Percentiles rank a stretch among this genome's conserved stretches.
These are phyloP conservation scores for Dictyostelium citrinum DNA, from an alignment of 78 protist species.

Conservation along the genomic window DNA sequence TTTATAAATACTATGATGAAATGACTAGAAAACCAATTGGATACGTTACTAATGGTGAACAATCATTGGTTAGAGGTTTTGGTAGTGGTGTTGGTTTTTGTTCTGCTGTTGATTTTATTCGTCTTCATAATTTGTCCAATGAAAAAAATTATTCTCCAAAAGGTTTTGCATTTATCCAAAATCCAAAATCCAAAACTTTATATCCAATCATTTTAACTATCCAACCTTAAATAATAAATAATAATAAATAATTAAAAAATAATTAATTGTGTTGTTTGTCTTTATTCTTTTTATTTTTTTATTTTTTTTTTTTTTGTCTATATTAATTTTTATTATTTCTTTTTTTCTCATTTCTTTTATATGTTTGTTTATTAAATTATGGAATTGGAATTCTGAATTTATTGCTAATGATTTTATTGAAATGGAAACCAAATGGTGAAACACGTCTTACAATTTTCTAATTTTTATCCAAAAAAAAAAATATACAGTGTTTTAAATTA, in stretches of 20 bases:
- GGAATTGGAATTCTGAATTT: slow-evolving; percentile 48
- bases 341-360: not conserved
- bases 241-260: not conserved
- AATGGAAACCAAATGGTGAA: slow-evolving; percentile 58
- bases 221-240: slow-evolving; percentile 33
- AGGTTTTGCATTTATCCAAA: slow-evolving; percentile 71
- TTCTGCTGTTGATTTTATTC: slow-evolving; percentile 10
- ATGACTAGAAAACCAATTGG: slow-evolving; percentile 65
- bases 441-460: slow-evolving; percentile 32
- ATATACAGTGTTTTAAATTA: no score
- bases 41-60: slow-evolving; percentile 43
- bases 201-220: slow-evolving; percentile 65
- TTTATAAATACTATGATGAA: not conserved
- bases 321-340: not conserved
- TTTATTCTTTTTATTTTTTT: not conserved
- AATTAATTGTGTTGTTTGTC: not conserved
- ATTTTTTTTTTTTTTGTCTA: not conserved
- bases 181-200: slow-evolving; percentile 47
- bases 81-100: slow-evolving; percentile 66
- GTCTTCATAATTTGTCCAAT: not conserved
- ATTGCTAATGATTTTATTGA: slow-evolving; percentile 9
- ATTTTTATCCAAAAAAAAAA: not conserved
- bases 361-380: not conserved
- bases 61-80: slow-evolving; percentile 56
- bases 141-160: slow-evolving; percentile 11